phyloP scores from a whole-genome alignment of 768 basidiomycete genomes.

The Tylopilus sp. region DNA sequence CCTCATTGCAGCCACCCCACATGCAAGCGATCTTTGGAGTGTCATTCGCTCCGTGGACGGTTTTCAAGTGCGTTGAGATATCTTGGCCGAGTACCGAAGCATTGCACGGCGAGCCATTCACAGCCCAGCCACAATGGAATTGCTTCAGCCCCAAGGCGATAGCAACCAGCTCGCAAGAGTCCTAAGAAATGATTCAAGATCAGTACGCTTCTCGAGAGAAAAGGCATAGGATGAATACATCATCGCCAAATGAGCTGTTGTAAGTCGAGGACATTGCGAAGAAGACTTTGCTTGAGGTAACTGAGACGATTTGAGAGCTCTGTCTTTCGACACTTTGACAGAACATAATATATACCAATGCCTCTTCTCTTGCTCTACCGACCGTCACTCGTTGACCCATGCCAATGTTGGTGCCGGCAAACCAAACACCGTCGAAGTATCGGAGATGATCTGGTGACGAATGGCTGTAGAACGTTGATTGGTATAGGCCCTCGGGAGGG shows the following conservation, averaged over 20 bases:
- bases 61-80: conserved; percentile 14
- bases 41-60: conserved; percentile 5
- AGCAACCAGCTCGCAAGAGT: conserved; percentile 6
- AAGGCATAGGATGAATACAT: conserved; percentile 7
- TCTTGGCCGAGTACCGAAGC: conserved; percentile 12
- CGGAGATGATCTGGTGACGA: conserved; percentile 1
- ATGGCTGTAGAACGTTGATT: neutral
- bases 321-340: neutral
- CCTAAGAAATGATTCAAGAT: conserved; percentile 8
- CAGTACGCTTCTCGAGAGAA: neutral
- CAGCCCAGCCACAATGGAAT: conserved; percentile 11
- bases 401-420: no score
- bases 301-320: neutral
- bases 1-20: conserved; percentile 19
- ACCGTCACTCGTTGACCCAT: neutral
- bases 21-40: conserved; percentile 4
- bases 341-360: conserved; percentile 12
- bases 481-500: neutral
- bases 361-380: conserved; percentile 1
- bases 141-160: neutral
- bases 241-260: conserved; percentile 10
- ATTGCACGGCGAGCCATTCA: conserved; percentile 12
- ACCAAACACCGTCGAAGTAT: neutral
- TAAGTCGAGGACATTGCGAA: conserved; percentile 2
- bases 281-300: neutral